Evolutionary conservation across 768 basidiomycete genomes (phyloP), one percentile per base, ranked within the genome.

Genomic region (Auricularia cornea): DNA sequence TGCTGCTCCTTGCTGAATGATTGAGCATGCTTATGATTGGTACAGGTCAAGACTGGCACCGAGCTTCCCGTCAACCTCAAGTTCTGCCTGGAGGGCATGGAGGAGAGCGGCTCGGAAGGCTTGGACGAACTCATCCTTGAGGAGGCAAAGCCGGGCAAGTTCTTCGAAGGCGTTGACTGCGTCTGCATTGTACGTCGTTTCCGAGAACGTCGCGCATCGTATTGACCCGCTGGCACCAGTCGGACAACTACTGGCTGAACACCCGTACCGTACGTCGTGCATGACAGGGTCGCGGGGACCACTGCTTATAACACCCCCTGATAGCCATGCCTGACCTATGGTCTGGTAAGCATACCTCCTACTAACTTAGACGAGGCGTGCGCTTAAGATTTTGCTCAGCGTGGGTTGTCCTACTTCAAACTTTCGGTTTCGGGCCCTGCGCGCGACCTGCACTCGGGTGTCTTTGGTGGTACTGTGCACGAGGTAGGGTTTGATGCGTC

Each of bases 71-170:
- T 98, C 30, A 97, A 98, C 72, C 75, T 98, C 62, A 84, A 85
- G 66, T 87, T 91, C 79, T 92, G 90, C 79, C 94, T 98, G 69
- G 96, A 98, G 73, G 95, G 91, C 3, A 98, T 97, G 95, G 96
- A 98, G 73, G 96, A 98, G 78, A 88, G 83, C 65, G 95, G 94
- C 4, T 91, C 89, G 48, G 90, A 92, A 68, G 94, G 94, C 1
- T 81, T 98, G 14, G 94, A 97, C 69, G 90, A 91, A 35, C 83
- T 96, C 52, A 92, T 98, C 65, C 75, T 80, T 64, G 78, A 79
- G 59, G 94, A 97, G 78, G 84, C 85, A 12, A 78, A 82, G 48
- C 80, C 82, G 56, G 88, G 87, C 40, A 76, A 78, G 66, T 97
- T 87, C 82, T 95, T 97, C 75, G 81, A 88, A 41, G 91, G 88